phyloP scores from a whole-genome alignment of 768 basidiomycete genomes.

The Termitomyces sp. region DNA sequence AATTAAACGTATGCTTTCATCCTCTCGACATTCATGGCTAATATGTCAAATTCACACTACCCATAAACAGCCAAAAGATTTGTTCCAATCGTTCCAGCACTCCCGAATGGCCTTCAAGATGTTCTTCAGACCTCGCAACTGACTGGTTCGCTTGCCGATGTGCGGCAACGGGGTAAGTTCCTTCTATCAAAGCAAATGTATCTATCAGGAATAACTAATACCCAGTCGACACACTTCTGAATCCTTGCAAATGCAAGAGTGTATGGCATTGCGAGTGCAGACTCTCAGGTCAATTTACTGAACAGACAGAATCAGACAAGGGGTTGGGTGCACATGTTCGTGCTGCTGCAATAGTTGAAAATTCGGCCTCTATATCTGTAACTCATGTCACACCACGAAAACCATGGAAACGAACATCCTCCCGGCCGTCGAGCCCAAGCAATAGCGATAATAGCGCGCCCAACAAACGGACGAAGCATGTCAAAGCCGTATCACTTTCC shows the following conservation, averaged over 20 bases:
- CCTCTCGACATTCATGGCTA: background rate
- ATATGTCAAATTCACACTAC: background rate
- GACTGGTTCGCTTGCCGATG: slow-evolving; percentile 29
- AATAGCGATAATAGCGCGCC: slow-evolving; percentile 13
- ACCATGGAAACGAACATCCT: slow-evolving; percentile 18
- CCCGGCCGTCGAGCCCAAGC: slow-evolving; percentile 26
- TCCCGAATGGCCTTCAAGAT: slow-evolving; percentile 73
- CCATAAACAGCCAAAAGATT: slow-evolving; percentile 50
- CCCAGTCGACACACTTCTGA: slow-evolving; percentile 56
- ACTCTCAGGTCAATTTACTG: slow-evolving; percentile 6
- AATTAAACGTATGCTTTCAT: slow-evolving; percentile 34
- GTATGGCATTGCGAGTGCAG: slow-evolving; percentile 52
- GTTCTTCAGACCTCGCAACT: slow-evolving; percentile 29
- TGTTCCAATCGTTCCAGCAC: slow-evolving; percentile 63
- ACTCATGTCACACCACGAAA: background rate
- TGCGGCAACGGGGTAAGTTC: slow-evolving; percentile 45
- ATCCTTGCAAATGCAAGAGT: slow-evolving; percentile 58
- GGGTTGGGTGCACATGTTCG: slow-evolving; percentile 30
- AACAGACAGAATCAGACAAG: slow-evolving; percentile 3
- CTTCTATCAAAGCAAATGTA: slow-evolving; percentile 3
- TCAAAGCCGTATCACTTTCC: slow-evolving; percentile 12
- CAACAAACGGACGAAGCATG: slow-evolving; percentile 29
- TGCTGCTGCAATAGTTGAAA: slow-evolving; percentile 30
- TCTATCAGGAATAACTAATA: slow-evolving; percentile 7
- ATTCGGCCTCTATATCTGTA: slow-evolving; percentile 14